Base-by-base conservation (phyloP, 2,329 filamentous ascomycete species). In the Exophiala sideris region DNA sequence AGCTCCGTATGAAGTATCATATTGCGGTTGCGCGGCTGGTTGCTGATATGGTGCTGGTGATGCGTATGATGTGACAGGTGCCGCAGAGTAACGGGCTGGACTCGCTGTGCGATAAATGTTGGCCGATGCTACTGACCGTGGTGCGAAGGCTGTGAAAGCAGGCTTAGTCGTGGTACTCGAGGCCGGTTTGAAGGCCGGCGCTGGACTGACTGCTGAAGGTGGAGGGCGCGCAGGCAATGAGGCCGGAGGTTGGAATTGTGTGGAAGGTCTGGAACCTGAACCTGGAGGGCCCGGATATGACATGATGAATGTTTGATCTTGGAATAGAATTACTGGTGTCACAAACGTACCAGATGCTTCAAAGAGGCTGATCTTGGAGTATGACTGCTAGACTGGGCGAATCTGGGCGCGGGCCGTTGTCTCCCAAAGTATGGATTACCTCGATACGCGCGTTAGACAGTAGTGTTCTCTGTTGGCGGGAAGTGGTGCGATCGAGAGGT, bases 211-310 rank as follows among this genome's bases (percentile, higher is more conserved):
- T 34, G 74, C 69, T 21, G 84, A 77, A 48, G 84, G 81, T 39
- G 89, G 88, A 58, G 89, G 89, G 64, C 88, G 86, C 59, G 89
- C 84, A 62, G 89, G 89, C 36, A 95, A 86, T 64, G 87, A 89
- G 67, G 69, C 81, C 75, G 65, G 75, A 38, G 73, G 70, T 65
- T 67, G 71, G 7, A 29, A 29, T 64, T 70, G 58, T 59, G 69
- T 64, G 49, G 67, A 58, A 65, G 63, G 71, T 60, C 70, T 73
- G 59, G 82, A 76, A 80, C 88, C 88, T 89, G 89, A 76, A 80
- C 88, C 88, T 89, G 89, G 87, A 87, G 87, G 87, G 70, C 86
- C 86, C 74, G 88, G 86, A 81, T 89, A 89, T 75, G 88, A 86
- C 89, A 92, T 92, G 76, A 77, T 79, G 76, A 78, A 76, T 66